Conservation (phyloP, 2,329 filamentous ascomycete species). For the Phialemoniopsis sp. region DNA sequence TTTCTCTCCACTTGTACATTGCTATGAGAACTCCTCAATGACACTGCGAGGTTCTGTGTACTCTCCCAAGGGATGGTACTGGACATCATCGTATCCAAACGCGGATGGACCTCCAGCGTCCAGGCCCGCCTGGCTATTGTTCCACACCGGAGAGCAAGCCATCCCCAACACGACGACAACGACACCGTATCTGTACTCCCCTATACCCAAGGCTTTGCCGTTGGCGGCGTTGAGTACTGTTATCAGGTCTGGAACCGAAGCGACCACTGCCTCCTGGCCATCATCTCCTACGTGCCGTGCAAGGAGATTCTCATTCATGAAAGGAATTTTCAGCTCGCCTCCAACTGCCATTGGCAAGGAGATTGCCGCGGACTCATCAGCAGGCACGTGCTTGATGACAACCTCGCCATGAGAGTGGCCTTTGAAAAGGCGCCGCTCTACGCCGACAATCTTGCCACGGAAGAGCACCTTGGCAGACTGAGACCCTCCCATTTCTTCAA, state of each 20-base stretch:
- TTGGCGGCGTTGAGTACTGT: slow-evolving; percentile 52
- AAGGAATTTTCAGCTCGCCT: slow-evolving; percentile 55
- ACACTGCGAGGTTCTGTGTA: slow-evolving; percentile 47
- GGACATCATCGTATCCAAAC: slow-evolving; percentile 42
- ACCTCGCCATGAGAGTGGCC: slow-evolving; percentile 58
- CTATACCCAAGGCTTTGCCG: slow-evolving; percentile 51
- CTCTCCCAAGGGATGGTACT: slow-evolving; percentile 41
- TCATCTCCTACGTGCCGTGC: slow-evolving; percentile 23
- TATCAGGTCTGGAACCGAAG: slow-evolving; percentile 53
- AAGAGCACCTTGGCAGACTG: slow-evolving; percentile 53
- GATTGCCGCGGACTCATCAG: slow-evolving; percentile 6
- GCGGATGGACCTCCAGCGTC: slow-evolving; percentile 43
- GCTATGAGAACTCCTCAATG: slow-evolving; percentile 40
- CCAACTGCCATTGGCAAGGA: too few species aligned
- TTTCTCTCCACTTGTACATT: too few species aligned
- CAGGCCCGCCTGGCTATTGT: slow-evolving; percentile 37
- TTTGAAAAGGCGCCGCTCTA: slow-evolving; percentile 50
- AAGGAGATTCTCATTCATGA: slow-evolving; percentile 70
- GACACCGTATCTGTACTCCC: slow-evolving; percentile 51
- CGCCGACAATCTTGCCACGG: slow-evolving; percentile 59
- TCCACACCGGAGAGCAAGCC: slow-evolving; percentile 39
- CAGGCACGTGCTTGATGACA: slow-evolving; percentile 42
- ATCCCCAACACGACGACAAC: slow-evolving; percentile 45
- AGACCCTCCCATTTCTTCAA: slow-evolving; percentile 52
- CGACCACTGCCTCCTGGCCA: slow-evolving; percentile 27